Base-by-base conservation (phyloP, 495 filamentous ascomycete genomes). In the Penicillium cataractarum region DNA sequence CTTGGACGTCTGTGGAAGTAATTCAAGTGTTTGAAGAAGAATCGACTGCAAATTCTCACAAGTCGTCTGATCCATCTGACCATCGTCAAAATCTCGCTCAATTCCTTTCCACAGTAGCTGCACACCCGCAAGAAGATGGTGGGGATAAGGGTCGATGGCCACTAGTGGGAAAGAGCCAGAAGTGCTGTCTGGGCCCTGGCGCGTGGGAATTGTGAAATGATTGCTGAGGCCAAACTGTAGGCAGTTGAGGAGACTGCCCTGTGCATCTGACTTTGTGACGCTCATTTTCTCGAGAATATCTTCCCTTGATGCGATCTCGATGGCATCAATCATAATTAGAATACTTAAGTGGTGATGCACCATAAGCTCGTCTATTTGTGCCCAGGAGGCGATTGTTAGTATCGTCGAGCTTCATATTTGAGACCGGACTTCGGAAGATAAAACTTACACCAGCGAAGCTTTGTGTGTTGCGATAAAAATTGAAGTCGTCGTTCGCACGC, bases 161-260 rank as follows among this genome's bases (percentile, higher is more conserved):
- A 67, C 54, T 13, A 67, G 35, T 26, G 65, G 61, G 15, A 67
- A 57, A 2, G 58, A 27, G 15, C 22, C 42, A 48, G 31, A 29
- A 10, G 21, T 31, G 37, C 37, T 33, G 29, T 24, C 48, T 6
- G n/a, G 13, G 2, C 51, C 51, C 17, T 53, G 55, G 10, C 48
- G 31, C 39, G 44, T 32, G 7, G 65, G 51, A 27, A 67, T 50
- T 17, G 53, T 48, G 22, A 60, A 67, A 5, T 64, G 42, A 54
- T 64, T 67, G 44, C 55, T 64, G n/a, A 67, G 56, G n/a, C 65
- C 65, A 22, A 67, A 67, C 24, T 63, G 58, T 12, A 67, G 56
- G n/a, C 55, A 56, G 17, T 67, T 67, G 7, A 67, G 42, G 24
- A 67, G 42, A 44, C 61, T 64, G 37, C 65, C 65, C 50, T 67